These are phyloP conservation scores for Blastocladiella britannica DNA, from an alignment of 192 early-diverging fungal species.

Conservation along the genomic window DNA sequence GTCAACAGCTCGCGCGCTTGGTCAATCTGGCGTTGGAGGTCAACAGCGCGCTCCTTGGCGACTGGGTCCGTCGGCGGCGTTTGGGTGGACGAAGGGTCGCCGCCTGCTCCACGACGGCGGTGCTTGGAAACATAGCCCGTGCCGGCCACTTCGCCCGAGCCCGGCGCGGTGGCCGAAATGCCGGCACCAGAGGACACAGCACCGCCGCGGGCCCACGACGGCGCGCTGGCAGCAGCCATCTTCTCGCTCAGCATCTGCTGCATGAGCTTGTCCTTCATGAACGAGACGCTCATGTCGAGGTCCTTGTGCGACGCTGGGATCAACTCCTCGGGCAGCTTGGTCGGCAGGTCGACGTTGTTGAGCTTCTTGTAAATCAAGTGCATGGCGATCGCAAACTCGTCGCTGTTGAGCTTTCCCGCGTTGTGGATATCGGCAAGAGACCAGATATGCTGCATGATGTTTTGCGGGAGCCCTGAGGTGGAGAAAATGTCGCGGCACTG, in stretches of 20 bases:
- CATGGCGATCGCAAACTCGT: slow-evolving; percentile 96
- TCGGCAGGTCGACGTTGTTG: slow-evolving; percentile 60
- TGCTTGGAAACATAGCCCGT: neutral
- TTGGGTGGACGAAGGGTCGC: no score
- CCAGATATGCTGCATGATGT: slow-evolving; percentile 59
- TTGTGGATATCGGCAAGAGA: slow-evolving; percentile 55
- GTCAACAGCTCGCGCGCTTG: neutral
- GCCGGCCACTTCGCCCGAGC: neutral
- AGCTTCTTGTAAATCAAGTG: slow-evolving; percentile 78
- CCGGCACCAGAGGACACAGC: neutral
- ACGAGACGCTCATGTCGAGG: neutral
- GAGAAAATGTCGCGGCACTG: slow-evolving; percentile 49
- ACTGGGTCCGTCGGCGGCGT: neutral
- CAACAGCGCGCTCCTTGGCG: neutral
- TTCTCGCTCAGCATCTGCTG: neutral
- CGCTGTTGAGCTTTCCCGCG: slow-evolving; percentile 70
- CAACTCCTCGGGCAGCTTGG: slow-evolving; percentile 55
- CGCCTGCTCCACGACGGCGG: no score
- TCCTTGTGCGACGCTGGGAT: slow-evolving; percentile 44
- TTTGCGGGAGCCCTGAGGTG: slow-evolving; percentile 44
- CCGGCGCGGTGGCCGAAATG: neutral
- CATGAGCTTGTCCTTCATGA: neutral
- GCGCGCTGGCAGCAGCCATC: neutral
- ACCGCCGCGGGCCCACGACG: neutral
- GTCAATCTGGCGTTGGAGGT: neutral